phyloP scores from a whole-genome alignment of 305 asterid genomes.

The Fraxinus dipetala region DNA sequence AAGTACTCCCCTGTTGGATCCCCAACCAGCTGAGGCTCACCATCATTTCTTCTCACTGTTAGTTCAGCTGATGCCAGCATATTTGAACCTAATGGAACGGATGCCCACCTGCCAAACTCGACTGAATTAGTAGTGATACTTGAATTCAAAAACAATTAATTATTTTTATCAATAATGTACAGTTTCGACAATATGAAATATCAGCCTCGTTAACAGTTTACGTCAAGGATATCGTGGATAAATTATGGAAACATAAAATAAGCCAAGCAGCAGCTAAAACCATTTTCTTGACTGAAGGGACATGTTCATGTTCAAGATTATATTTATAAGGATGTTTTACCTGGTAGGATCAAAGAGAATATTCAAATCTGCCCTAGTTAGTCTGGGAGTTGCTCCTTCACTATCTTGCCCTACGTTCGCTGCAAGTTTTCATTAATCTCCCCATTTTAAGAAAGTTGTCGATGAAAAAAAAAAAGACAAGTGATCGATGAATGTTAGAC shows the following conservation, averaged over 20 bases:
- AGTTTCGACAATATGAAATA: not conserved
- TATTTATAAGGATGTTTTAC: constrained; percentile 28
- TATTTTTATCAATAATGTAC: not conserved
- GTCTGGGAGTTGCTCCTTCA: constrained; percentile 35
- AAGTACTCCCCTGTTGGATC: constrained; percentile 79
- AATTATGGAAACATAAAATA: not conserved
- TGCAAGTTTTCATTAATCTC: constrained; percentile 15
- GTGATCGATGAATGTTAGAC: not conserved
- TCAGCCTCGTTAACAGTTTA: not conserved
- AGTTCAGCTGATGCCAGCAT: constrained; percentile 78
- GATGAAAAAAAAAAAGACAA: not conserved
- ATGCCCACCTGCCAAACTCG: constrained; percentile 34
- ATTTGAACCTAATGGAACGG: constrained; percentile 59
- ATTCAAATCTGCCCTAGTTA: constrained; percentile 33
- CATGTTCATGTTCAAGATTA: not conserved
- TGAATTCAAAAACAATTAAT: not conserved
- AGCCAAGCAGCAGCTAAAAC: not conserved
- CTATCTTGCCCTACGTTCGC: constrained; percentile 31
- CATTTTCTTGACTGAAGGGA: not conserved
- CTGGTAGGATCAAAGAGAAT: constrained; percentile 32
- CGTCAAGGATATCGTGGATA: not conserved
- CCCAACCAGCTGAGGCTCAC: constrained; percentile 64
- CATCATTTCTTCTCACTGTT: constrained; percentile 48
- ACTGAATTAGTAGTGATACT: not conserved
- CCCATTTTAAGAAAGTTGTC: not conserved